Evolutionary conservation across 2,329 filamentous ascomycete species (phyloP).

Genomic region (Verticillium zaregamsianum): DNA sequence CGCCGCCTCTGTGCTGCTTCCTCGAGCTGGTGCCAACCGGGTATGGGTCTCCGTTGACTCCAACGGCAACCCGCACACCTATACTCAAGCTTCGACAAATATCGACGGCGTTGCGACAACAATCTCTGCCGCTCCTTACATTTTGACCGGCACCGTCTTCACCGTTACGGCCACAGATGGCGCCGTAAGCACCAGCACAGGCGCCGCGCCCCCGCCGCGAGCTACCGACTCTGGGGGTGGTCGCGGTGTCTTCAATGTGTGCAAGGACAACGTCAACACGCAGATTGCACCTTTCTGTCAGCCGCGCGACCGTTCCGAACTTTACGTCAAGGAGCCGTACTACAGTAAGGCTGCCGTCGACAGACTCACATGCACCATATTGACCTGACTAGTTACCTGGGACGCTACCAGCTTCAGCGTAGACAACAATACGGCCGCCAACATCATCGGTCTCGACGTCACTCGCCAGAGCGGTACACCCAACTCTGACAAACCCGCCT

Average conservation of each 20-base stretch:
- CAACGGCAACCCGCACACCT: constrained; percentile 19
- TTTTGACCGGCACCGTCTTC: constrained; percentile 23
- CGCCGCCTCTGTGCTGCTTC: constrained; percentile 7
- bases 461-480: constrained; percentile 4
- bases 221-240: constrained; percentile 17
- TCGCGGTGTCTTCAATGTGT: constrained; percentile 24
- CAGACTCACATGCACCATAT: not conserved
- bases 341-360: constrained; percentile 19
- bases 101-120: constrained; percentile 21
- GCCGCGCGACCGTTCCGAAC: constrained; percentile 20
- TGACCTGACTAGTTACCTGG: constrained; percentile 25
- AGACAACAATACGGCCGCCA: constrained; percentile 12
- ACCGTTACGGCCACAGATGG: constrained; percentile 19
- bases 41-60: constrained; percentile 28
- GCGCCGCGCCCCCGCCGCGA: constrained; percentile 23
- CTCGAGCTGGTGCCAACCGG: constrained; percentile 5
- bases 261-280: constrained; percentile 12
- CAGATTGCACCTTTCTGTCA: constrained; percentile 26
- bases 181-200: constrained; percentile 21
- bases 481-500: constrained; percentile 6
- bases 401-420: constrained; percentile 19
- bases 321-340: constrained; percentile 25
- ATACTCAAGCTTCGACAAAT: constrained; percentile 20
- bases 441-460: constrained; percentile 13
- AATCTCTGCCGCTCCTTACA: constrained; percentile 21